Evolutionary conservation across 2,329 filamentous ascomycete species (phyloP), one percentile per base, ranked within the genome.

Genomic region (Clonostachys rhizophaga): DNA sequence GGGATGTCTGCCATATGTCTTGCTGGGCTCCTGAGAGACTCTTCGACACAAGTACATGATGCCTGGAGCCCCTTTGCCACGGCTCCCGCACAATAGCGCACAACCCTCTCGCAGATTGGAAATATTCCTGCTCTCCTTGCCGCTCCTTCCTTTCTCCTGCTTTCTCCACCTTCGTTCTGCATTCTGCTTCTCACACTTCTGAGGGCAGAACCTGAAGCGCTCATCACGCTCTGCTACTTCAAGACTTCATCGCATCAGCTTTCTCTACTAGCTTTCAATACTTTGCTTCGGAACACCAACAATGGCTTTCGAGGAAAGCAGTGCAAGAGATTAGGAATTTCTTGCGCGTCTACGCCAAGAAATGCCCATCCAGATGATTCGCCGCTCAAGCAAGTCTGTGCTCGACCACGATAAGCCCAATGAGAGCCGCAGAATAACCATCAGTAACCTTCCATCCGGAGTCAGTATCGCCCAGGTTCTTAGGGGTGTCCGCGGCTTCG

Each of bases 381-480:
- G 10, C 8, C 37, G 11, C 3, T 12, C 37, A 10, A 40, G 37
- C 37, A 18, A 40, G 7, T 18, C 11, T 40, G n/a, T 12, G 17
- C 37, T 40, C 11, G 17, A 11, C 9, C 17, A 46, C 10, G 56
- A 55, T 9, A 30, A 30, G 1, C 24, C 24, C 24, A 30, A 30
- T 4, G 24, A 30, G 9, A 59, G 62, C 0, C 54, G 59, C 0
- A 50, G 65, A 0, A 8, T 62, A 0, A 34, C 7, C 7, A 39
- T 66, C 0, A 34, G 42, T 11, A 56, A 59, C 4, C 47, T 66
- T 1, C 61, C 63, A 0, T 20, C 20, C 0, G 40, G 43, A 0
- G 41, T 50, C 2, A 49, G 41, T 0, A 12, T 47, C 1, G 16
- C 49, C 3, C 60, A 62, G 18, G 34, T 61, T 3, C 42, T 57